Percentiles rank a stretch among this genome's conserved stretches.
Conservation (phyloP, 495 filamentous ascomycete genomes). For the Darksidea phi region DNA sequence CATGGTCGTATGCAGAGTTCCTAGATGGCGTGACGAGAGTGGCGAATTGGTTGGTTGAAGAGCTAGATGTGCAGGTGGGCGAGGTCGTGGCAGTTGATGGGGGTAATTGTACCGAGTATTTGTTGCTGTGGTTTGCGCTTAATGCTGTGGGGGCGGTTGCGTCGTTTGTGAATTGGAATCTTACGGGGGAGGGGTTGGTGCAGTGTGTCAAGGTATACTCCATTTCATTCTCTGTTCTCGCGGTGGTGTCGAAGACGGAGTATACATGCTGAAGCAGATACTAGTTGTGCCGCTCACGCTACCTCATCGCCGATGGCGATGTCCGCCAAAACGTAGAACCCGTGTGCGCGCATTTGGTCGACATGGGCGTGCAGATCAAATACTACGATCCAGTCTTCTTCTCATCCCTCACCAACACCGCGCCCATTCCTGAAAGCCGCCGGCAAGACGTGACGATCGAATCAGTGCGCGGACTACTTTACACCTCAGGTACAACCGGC, state of each 20-base stretch:
- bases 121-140: constrained; percentile 50
- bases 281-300: constrained; percentile 38
- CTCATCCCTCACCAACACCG: constrained; percentile 7
- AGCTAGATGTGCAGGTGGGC: constrained; percentile 42
- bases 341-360: constrained; percentile 34
- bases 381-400: constrained; percentile 29
- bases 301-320: constrained; percentile 40
- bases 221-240: too few relatives aligned
- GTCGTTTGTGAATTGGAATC: constrained; percentile 49
- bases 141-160: constrained; percentile 48
- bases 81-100: constrained; percentile 46
- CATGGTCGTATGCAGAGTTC: constrained; percentile 44
- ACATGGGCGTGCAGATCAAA: constrained; percentile 27
- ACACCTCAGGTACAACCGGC: constrained; percentile 52
- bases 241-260: too few relatives aligned
- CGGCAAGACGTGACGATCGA: constrained; percentile 10
- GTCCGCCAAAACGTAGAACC: constrained; percentile 39
- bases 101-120: constrained; percentile 44
- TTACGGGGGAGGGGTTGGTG: constrained; percentile 39
- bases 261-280: neutral
- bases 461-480: constrained; percentile 31
- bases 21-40: constrained; percentile 37
- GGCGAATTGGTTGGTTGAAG: constrained; percentile 47
- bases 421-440: constrained; percentile 22
- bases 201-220: constrained; percentile 44